Evolutionary conservation across 306 rosid genomes (phyloP).

Genomic region (Citrullus amarus): DNA sequence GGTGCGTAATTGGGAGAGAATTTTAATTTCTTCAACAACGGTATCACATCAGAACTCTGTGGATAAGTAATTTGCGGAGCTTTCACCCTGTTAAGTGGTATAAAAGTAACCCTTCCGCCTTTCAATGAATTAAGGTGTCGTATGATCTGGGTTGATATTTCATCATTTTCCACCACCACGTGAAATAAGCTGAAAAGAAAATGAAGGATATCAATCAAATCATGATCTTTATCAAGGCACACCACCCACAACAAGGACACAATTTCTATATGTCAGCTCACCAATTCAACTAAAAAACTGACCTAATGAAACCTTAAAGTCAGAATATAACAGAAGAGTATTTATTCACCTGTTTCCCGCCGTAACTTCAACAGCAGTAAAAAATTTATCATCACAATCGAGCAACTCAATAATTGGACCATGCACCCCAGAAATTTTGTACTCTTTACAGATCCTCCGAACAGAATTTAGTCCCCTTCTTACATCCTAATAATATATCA

Average conservation of each 20-base stretch:
- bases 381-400: constrained; percentile 81
- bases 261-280: neutral
- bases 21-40: constrained; percentile 62
- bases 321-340: neutral
- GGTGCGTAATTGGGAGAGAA: constrained; percentile 35
- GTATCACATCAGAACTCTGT: constrained; percentile 81
- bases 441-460: constrained; percentile 63
- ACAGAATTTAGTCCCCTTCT: constrained; percentile 94
- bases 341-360: constrained; percentile 77
- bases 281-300: neutral
- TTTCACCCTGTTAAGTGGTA: constrained; percentile 88
- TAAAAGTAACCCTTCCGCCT: constrained; percentile 95
- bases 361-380: constrained; percentile 94
- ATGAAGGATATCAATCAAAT: constrained; percentile 8
- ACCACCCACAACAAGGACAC: neutral
- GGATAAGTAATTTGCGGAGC: constrained; percentile 67
- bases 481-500: constrained; percentile 55
- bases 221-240: neutral
- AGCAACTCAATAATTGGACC: constrained; percentile 95
- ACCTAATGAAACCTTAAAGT: neutral
- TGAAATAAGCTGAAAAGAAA: constrained; percentile 77
- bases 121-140: constrained; percentile 73
- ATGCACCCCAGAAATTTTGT: constrained; percentile 60
- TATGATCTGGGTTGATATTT: constrained; percentile 83
- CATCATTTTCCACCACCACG: constrained; percentile 92